Base-by-base conservation (phyloP, 23 red algal species). In the Cyanidium caldarium region DNA sequence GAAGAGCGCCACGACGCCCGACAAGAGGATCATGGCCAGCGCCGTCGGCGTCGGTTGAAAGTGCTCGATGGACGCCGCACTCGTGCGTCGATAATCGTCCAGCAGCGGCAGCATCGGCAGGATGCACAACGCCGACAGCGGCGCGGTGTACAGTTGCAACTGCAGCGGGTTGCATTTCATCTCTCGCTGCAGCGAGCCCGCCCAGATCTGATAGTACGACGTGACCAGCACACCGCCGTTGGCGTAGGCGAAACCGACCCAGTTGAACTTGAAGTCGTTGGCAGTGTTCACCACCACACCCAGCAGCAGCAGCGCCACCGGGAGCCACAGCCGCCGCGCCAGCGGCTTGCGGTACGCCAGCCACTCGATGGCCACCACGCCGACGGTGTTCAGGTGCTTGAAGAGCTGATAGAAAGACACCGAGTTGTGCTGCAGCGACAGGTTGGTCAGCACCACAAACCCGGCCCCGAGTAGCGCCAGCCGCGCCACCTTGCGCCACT, bases 391-490 rank as follows among this genome's bases (percentile, higher is more conserved):
- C 90, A 95, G 61, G 68, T 95, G 82, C 69, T 95, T 95, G 70
- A 95, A 78, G 33, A 95, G 72, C 72, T 95, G 90, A 66, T 95
- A 95, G 57, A 87, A 95, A 1, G 82, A 83, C 5, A 95, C 69
- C 34, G 84, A 85, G 61, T 95, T 95, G 72, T 88, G 76, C 56
- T 85, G 83, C 40, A 95, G 77, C 56, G 80, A 85, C 45, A 95
- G 77, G 44, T 95, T 95, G 58, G 90, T 82, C n/a, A 95, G 79
- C 1, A 95, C 90, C 43, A 95, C 90, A 84, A 95, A 95, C 3
- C 82, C 83, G 83, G 79, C 83, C 14, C 81, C 81, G 20, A 72
- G 78, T 3, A 79, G 39, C 33, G 90, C 90, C 38, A 95, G 75
- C 37, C 72, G 70, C 34, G 81, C 67, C 0, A 77, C 75, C 40